Percentiles rank a stretch among this genome's conserved stretches.
phyloP scores from a whole-genome alignment of 495 filamentous ascomycete species.

The Penicillium nucicola region DNA sequence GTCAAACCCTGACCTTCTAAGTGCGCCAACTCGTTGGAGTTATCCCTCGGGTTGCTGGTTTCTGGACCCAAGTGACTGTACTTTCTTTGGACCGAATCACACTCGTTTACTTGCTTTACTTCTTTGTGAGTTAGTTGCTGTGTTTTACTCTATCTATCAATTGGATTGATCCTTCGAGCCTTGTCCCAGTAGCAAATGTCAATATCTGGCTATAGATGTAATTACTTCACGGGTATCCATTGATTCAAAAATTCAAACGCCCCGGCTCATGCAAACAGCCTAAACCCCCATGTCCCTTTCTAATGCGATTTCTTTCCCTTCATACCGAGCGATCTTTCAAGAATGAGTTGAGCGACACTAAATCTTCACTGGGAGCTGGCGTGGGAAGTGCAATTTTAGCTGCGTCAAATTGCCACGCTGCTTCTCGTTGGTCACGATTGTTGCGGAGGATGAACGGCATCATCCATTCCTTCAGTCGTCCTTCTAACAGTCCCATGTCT shows the following conservation, averaged over 20 bases:
- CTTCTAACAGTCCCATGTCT: constrained; percentile 39
- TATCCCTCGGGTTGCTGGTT: no score
- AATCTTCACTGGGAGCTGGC: constrained; percentile 20
- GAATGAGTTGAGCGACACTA: constrained; percentile 21
- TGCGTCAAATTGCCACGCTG: constrained; percentile 42
- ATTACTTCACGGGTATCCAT: constrained; percentile 7
- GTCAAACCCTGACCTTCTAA: constrained; percentile 54
- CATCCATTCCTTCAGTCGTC: constrained; percentile 37
- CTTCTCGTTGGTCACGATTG: constrained; percentile 25
- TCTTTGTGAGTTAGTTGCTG: no score
- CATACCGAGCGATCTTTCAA: constrained; percentile 15
- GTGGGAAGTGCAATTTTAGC: constrained; percentile 25
- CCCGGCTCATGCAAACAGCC: constrained; percentile 13
- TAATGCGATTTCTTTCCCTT: not conserved
- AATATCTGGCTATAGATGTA: not conserved
- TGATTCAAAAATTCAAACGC: not conserved
- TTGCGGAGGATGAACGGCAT: constrained; percentile 33
- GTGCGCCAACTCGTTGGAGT: not conserved
- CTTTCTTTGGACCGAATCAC: no score
- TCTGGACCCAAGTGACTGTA: no score
- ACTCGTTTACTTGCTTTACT: no score
- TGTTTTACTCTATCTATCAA: no score
- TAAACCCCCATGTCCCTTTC: constrained; percentile 6
- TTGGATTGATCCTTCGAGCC: no score
- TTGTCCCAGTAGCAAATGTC: not conserved